Percentiles rank a stretch among this genome's conserved stretches.
These are phyloP conservation scores for Cutaneotrichosporon cutaneum DNA, from an alignment of 1,284 basidiomycete species.

Conservation along the genomic window DNA sequence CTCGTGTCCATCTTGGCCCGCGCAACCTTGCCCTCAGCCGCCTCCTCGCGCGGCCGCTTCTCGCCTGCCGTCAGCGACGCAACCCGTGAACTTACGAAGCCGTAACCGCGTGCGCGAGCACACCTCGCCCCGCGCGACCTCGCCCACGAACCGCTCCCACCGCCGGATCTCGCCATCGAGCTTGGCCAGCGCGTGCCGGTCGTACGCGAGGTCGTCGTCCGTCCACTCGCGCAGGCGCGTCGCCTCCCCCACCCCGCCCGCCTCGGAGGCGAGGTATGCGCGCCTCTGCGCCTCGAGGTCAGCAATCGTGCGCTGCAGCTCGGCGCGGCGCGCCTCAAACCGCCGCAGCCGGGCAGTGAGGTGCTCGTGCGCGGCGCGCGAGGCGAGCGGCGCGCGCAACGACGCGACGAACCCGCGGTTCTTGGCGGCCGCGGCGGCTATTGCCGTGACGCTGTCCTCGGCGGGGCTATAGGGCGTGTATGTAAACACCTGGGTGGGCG, in stretches of 20 bases:
- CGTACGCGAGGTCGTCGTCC: conserved; percentile 2
- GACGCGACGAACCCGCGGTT: background rate
- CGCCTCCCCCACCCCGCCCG: background rate
- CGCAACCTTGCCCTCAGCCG: background rate
- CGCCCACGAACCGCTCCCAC: background rate
- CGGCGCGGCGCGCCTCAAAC: background rate
- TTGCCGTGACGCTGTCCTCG: background rate
- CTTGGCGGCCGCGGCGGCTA: background rate
- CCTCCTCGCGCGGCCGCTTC: background rate
- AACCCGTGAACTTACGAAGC: background rate
- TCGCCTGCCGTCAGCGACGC: background rate
- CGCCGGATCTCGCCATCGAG: background rate
- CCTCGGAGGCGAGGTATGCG: background rate
- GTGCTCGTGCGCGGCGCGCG: background rate
- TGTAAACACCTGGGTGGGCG: background rate
- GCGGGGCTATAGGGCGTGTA: background rate
- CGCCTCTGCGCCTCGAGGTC: background rate
- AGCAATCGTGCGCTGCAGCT: background rate
- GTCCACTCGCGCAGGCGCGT: background rate
- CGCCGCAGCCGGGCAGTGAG: background rate
- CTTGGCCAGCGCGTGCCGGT: background rate
- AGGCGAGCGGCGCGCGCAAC: background rate
- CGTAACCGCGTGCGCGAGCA: background rate
- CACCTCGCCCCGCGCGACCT: background rate
- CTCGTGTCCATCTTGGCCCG: background rate